A percentile compares a stretch with the other conserved stretches of the same genome.
These are phyloP conservation scores for Dysphania ambrosioides DNA, from an alignment of 148 eudicot genomes.

Conservation along the genomic window DNA sequence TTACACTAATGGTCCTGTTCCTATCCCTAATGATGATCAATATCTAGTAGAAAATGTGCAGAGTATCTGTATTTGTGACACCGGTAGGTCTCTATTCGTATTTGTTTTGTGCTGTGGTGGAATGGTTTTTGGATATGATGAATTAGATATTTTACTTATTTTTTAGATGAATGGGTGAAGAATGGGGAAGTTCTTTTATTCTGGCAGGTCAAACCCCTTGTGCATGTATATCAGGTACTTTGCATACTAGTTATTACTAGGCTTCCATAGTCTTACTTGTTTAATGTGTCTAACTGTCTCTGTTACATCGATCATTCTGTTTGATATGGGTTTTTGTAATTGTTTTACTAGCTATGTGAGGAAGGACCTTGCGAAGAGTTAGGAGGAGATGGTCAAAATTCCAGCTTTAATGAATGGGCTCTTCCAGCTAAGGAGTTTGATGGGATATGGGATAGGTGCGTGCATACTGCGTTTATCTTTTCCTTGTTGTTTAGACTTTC, in stretches of 20 bases:
- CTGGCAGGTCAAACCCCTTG: conserved; percentile 95
- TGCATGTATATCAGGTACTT: conserved; percentile 95
- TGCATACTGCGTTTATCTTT: too few relatives aligned
- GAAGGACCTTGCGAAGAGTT: conserved; percentile 97
- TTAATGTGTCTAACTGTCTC: background rate
- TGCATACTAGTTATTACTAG: conserved; percentile 8
- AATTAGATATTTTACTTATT: background rate
- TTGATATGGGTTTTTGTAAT: conserved; percentile 17
- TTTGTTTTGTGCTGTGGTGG: background rate
- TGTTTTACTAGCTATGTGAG: conserved; percentile 73
- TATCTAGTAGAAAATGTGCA: conserved; percentile 68
- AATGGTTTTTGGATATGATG: conserved; percentile 10
- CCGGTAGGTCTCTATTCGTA: conserved; percentile 43
- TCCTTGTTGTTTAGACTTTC: background rate
- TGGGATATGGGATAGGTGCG: conserved; percentile 99
- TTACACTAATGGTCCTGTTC: conserved; percentile 68
- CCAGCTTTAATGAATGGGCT: conserved; percentile 95
- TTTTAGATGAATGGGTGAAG: conserved; percentile 82
- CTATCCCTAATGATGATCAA: conserved; percentile 42
- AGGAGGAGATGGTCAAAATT: conserved; percentile 73
- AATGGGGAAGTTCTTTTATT: conserved; percentile 78
- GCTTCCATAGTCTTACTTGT: conserved; percentile 3
- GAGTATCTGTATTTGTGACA: conserved; percentile 73
- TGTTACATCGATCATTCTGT: background rate
- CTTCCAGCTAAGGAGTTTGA: conserved; percentile 99